phyloP scores from a whole-genome alignment of 768 basidiomycete genomes.

The Suillus alpinus region DNA sequence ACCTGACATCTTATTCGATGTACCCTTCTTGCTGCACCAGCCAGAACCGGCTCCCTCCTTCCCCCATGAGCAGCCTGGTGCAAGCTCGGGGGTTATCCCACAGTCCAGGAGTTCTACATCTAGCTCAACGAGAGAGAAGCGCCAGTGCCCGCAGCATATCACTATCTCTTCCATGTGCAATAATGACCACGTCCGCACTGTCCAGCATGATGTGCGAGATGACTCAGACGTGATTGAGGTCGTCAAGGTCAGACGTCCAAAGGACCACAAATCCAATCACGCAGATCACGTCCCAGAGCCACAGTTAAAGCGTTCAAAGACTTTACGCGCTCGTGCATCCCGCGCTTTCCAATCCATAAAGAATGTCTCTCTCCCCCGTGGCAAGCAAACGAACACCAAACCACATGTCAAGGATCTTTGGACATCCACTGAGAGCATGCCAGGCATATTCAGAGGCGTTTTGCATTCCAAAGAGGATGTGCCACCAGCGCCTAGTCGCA shows the following conservation, averaged over 20 bases:
- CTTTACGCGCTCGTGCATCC: constrained; percentile 46
- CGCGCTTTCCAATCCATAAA: constrained; percentile 46
- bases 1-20: constrained; percentile 33
- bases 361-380: constrained; percentile 29
- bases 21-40: constrained; percentile 24
- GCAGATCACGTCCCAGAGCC: constrained; percentile 9
- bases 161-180: constrained; percentile 17
- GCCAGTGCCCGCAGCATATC: constrained; percentile 27
- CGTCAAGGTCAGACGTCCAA: constrained; percentile 49
- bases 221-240: constrained; percentile 56
- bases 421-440: constrained; percentile 27
- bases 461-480: constrained; percentile 8
- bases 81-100: constrained; percentile 1
- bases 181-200: constrained; percentile 11
- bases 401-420: constrained; percentile 40
- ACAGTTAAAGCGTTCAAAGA: constrained; percentile 34
- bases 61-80: constrained; percentile 11
- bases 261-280: constrained; percentile 11
- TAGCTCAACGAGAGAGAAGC: constrained; percentile 27
- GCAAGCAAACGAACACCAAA: constrained; percentile 30
- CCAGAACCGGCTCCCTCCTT: constrained; percentile 7
- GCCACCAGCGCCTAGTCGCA: constrained; percentile 28
- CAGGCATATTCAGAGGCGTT: constrained; percentile 24
- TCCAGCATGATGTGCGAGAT: constrained; percentile 40
- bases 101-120: constrained; percentile 4